A percentile compares a stretch with the other conserved stretches of the same genome.
These are phyloP conservation scores for Phytophthora melonis DNA, from an alignment of 352 stramenopile species.

Conservation along the genomic window DNA sequence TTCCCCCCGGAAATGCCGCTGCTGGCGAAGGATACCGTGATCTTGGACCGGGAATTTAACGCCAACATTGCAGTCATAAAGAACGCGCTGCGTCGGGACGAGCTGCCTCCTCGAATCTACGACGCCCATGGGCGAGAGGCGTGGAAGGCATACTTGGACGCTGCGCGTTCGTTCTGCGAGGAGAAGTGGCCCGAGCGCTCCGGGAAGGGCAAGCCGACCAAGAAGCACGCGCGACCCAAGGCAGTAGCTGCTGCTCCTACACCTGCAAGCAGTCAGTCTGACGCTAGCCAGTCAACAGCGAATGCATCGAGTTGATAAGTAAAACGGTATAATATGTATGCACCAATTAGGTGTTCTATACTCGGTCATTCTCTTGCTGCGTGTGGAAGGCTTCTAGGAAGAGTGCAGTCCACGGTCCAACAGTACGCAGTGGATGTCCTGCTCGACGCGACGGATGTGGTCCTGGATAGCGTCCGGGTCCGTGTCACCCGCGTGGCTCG, in stretches of 20 bases:
- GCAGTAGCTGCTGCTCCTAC: background rate
- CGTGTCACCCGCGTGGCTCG: background rate
- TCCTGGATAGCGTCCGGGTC: background rate
- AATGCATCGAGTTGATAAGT: background rate
- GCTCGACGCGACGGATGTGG: background rate
- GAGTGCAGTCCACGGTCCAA: background rate
- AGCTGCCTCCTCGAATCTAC: conserved; percentile 45
- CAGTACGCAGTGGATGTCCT: background rate
- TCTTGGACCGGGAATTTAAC: conserved; percentile 34
- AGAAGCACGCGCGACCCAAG: conserved; percentile 44
- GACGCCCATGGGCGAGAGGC: conserved; percentile 36
- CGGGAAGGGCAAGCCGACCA: conserved; percentile 50
- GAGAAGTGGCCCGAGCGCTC: conserved; percentile 71
- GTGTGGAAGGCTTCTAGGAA: background rate
- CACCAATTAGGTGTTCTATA: background rate
- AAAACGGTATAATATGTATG: background rate
- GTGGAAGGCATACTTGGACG: conserved; percentile 52
- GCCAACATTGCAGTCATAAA: conserved; percentile 45
- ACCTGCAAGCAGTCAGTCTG: background rate
- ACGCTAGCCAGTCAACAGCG: background rate
- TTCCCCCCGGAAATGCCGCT: conserved; percentile 37
- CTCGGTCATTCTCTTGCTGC: no score
- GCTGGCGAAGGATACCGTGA: conserved; percentile 23
- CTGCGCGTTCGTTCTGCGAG: conserved; percentile 64
- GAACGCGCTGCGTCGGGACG: conserved; percentile 38